Percentiles rank a stretch among this genome's conserved stretches.
phyloP scores from a whole-genome alignment of 257 asterid genomes.

The Sherardia arvensis region DNA sequence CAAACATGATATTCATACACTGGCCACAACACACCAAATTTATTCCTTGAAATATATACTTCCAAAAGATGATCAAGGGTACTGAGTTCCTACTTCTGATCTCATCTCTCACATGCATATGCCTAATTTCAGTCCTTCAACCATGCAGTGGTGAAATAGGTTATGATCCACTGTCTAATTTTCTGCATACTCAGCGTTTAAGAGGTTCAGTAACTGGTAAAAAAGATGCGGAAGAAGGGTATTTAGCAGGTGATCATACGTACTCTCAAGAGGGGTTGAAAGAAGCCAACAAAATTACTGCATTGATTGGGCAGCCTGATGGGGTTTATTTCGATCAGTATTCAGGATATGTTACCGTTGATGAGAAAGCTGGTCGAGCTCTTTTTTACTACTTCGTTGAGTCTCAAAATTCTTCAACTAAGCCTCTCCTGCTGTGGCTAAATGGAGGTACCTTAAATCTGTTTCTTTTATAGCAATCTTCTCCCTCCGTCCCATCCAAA shows the following conservation, averaged over 20 bases:
- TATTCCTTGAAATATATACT: not conserved
- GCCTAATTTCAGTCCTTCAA: slow-evolving; percentile 3
- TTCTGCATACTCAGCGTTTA: not conserved
- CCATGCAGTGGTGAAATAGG: not conserved
- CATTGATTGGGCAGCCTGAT: slow-evolving; percentile 30
- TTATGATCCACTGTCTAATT: not conserved
- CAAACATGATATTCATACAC: not conserved
- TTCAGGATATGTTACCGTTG: slow-evolving; percentile 27
- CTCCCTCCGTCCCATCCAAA: too few relatives aligned
- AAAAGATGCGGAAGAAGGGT: not conserved
- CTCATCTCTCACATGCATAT: not conserved
- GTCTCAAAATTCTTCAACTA: slow-evolving; percentile 19
- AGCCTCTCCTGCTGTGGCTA: slow-evolving; percentile 34
- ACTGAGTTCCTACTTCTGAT: not conserved
- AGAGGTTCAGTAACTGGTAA: not conserved
- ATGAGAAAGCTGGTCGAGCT: slow-evolving; percentile 18
- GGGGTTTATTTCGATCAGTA: slow-evolving; percentile 26
- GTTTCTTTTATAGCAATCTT: too few relatives aligned
- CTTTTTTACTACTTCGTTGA: slow-evolving; percentile 33
- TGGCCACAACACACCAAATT: not conserved
- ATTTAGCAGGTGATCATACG: slow-evolving; percentile 6
- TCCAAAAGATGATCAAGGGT: not conserved
- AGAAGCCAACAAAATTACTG: slow-evolving; percentile 9
- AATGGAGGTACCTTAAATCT: slow-evolving; percentile 27
- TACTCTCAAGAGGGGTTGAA: slow-evolving; percentile 11